phyloP scores from a whole-genome alignment of 2,329 filamentous ascomycete species.

The Drechslerella dactyloides region DNA sequence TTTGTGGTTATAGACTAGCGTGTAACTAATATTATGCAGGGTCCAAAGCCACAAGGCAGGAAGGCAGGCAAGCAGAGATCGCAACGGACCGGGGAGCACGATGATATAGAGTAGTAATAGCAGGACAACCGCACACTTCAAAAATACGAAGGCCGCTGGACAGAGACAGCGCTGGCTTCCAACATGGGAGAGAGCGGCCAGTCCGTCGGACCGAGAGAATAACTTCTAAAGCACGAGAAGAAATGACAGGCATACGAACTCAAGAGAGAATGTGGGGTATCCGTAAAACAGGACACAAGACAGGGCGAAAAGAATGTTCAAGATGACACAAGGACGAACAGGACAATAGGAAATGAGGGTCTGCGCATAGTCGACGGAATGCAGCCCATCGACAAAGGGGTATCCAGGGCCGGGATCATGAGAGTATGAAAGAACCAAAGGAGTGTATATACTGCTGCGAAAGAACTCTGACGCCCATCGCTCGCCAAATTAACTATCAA shows the following conservation, averaged over 20 bases:
- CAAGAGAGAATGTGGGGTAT: slow-evolving; percentile 38
- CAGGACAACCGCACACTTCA: neutral
- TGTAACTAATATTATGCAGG: too few species aligned
- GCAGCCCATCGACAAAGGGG: slow-evolving; percentile 45
- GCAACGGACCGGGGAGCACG: neutral
- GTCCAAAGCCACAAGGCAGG: too few species aligned
- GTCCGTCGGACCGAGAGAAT: slow-evolving; percentile 10
- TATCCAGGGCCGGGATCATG: slow-evolving; percentile 41
- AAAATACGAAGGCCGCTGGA: neutral
- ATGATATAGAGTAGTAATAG: neutral
- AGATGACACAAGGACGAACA: neutral
- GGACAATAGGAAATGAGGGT: slow-evolving; percentile 39
- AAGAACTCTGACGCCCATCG: slow-evolving; percentile 52
- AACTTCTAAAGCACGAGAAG: slow-evolving; percentile 25
- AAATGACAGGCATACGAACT: slow-evolving; percentile 22
- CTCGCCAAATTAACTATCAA: slow-evolving; percentile 40
- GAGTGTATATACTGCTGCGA: slow-evolving; percentile 52
- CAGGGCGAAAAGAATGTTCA: slow-evolving; percentile 15
- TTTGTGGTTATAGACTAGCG: too few species aligned
- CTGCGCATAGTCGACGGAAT: slow-evolving; percentile 38
- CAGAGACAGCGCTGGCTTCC: neutral
- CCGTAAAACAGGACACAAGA: slow-evolving; percentile 6
- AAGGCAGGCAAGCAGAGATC: too few species aligned
- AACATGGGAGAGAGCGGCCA: slow-evolving; percentile 13
- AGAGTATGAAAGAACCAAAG: slow-evolving; percentile 31